A percentile compares a stretch with the other conserved stretches of the same genome.
Conservation (phyloP, 2,329 filamentous ascomycete species). For the Ophiosphaerella herpotricha region DNA sequence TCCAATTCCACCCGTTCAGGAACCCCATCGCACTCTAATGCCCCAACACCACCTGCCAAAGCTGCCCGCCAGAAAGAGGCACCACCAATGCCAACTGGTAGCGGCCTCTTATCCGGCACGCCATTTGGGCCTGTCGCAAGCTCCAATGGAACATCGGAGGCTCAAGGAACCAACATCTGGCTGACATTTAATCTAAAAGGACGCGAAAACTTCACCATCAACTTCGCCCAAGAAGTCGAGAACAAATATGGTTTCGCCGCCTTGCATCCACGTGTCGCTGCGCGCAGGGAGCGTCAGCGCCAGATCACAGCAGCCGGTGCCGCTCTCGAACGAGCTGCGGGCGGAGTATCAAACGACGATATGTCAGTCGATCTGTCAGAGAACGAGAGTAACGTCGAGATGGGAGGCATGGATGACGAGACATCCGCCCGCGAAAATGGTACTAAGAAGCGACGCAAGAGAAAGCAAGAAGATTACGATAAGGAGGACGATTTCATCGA, state of each 20-base stretch:
- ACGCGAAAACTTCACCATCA: constrained; percentile 87
- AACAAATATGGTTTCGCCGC: constrained; percentile 95
- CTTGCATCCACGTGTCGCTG: constrained; percentile 86
- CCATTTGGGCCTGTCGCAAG: constrained; percentile 61
- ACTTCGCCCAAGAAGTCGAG: constrained; percentile 92
- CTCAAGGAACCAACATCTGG: constrained; percentile 71
- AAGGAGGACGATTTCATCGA: constrained; percentile 75
- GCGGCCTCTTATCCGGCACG: constrained; percentile 66
- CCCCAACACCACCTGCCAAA: constrained; percentile 60
- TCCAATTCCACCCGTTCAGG: constrained; percentile 37
- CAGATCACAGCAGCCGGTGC: constrained; percentile 88
- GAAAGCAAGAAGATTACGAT: constrained; percentile 69
- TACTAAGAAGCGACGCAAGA: constrained; percentile 80
- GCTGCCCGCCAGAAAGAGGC: constrained; percentile 59
- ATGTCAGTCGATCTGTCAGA: constrained; percentile 79
- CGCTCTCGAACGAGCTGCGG: constrained; percentile 76
- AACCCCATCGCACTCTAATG: constrained; percentile 53
- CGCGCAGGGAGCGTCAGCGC: constrained; percentile 83
- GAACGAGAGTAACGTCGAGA: constrained; percentile 83
- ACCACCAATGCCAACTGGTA: constrained; percentile 63
- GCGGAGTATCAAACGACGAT: constrained; percentile 73
- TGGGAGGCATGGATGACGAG: constrained; percentile 65
- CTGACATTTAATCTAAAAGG: constrained; percentile 81
- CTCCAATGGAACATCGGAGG: constrained; percentile 50
- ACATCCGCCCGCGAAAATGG: constrained; percentile 51